phyloP scores from a whole-genome alignment of 169 alveolate species.

The Eimeria necatrix region DNA sequence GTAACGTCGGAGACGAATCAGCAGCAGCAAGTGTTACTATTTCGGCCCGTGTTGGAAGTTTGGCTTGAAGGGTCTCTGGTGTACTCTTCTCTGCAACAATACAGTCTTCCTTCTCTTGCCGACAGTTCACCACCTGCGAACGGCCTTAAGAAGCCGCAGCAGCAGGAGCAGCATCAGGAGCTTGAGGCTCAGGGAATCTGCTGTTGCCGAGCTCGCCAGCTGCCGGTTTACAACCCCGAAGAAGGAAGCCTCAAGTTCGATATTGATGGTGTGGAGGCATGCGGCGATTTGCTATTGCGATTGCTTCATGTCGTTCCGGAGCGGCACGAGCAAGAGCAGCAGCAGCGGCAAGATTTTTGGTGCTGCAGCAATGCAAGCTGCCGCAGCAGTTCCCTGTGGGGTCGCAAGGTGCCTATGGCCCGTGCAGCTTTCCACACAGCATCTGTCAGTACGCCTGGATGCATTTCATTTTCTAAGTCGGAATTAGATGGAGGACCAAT shows the following conservation, averaged over 20 bases:
- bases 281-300: slow-evolving; percentile 67
- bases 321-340: neutral
- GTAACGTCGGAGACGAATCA: neutral
- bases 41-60: slow-evolving; percentile 71
- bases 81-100: slow-evolving; percentile 44
- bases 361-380: neutral
- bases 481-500: slow-evolving; percentile 52
- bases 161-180: slow-evolving; percentile 18
- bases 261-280: slow-evolving; percentile 18
- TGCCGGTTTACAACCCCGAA: slow-evolving; percentile 48
- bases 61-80: slow-evolving; percentile 54
- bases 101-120: neutral
- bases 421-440: slow-evolving; percentile 63
- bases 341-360: neutral
- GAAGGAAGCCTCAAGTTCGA: slow-evolving; percentile 66
- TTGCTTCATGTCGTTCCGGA: slow-evolving; percentile 54
- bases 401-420: slow-evolving; percentile 26
- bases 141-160: neutral
- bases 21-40: slow-evolving; percentile 37
- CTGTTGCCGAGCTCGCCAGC: slow-evolving; percentile 3
- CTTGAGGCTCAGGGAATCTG: slow-evolving; percentile 1
- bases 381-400: neutral
- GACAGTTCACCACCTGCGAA: neutral
- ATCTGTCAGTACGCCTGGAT: slow-evolving; percentile 4
- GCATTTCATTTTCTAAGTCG: slow-evolving; percentile 27